Evolutionary conservation across 2,329 filamentous ascomycete genomes (phyloP).

Genomic region (Cytospora leucostoma): DNA sequence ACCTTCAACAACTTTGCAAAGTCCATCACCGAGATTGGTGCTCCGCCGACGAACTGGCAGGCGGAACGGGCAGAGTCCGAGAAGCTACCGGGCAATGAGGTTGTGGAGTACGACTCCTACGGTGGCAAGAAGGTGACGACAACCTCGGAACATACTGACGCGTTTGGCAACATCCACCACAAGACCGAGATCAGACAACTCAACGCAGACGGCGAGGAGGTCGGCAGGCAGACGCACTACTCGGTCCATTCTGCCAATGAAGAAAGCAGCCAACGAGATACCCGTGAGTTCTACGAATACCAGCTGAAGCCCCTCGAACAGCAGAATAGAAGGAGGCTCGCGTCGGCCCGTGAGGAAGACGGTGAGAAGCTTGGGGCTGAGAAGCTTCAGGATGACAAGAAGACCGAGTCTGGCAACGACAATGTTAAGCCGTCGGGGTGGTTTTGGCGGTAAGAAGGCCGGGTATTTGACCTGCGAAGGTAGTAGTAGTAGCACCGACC

Average conservation of each 20-base stretch:
- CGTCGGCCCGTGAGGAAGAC: background rate
- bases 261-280: background rate
- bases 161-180: conserved; percentile 45
- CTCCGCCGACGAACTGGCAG: conserved; percentile 11
- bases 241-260: conserved; percentile 27
- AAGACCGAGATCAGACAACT: conserved; percentile 44
- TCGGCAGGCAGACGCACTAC: conserved; percentile 42
- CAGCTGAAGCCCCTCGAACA: background rate
- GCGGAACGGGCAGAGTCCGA: conserved; percentile 10
- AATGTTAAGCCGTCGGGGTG: conserved; percentile 23
- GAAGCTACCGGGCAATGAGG: conserved; percentile 20
- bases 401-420: conserved; percentile 16
- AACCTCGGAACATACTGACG: conserved; percentile 46
- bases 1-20: conserved; percentile 46
- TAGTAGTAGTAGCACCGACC: background rate
- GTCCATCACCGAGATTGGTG: conserved; percentile 30
- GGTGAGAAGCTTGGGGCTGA: background rate
- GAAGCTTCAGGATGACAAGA: conserved; percentile 21
- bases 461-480: background rate
- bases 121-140: conserved; percentile 39
- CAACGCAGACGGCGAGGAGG: conserved; percentile 45
- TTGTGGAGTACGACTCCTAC: conserved; percentile 24
- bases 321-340: background rate
- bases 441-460: conserved; percentile 29
- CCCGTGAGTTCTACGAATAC: background rate